Evolutionary conservation across 208 protist genomes (phyloP).

Genomic region (Angomonas desouzai): DNA sequence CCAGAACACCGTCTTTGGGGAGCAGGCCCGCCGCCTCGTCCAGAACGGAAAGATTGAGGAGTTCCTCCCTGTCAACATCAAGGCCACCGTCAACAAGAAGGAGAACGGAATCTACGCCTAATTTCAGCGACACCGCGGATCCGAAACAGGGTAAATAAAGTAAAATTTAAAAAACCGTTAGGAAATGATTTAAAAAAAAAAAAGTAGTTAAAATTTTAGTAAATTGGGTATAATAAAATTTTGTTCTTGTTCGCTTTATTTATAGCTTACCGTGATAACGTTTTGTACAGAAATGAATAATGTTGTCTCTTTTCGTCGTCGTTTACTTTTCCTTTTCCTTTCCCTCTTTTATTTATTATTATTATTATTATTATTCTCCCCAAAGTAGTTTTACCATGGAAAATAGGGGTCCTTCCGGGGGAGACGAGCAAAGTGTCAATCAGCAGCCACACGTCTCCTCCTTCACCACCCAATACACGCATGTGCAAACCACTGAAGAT

Average conservation of each 20-base stretch:
- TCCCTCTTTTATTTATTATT: constrained; percentile 6
- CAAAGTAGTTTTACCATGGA: too few species aligned
- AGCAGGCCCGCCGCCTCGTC: constrained; percentile 81
- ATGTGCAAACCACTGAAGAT: constrained; percentile 23
- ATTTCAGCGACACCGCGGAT: not conserved
- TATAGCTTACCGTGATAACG: not conserved
- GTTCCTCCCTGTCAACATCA: constrained; percentile 79
- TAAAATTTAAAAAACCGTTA: too few species aligned
- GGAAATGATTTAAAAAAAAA: not conserved
- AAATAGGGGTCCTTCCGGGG: not conserved
- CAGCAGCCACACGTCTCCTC: not conserved
- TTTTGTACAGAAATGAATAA: too few species aligned
- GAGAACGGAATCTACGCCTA: constrained; percentile 67
- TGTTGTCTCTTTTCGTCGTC: not conserved
- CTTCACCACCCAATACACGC: constrained; percentile 2
- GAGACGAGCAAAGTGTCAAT: not conserved
- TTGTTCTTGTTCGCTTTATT: not conserved
- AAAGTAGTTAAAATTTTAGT: not conserved
- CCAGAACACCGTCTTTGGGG: constrained; percentile 88
- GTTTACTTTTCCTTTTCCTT: not conserved
- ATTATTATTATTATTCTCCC: too few species aligned
- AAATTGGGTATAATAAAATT: constrained; percentile 6
- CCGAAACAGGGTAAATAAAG: constrained; percentile 4
- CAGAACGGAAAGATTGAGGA: constrained; percentile 82
- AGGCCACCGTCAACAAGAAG: constrained; percentile 56